Base-by-base conservation (phyloP, 306 rosid genomes). In the Medicago lupulina region DNA sequence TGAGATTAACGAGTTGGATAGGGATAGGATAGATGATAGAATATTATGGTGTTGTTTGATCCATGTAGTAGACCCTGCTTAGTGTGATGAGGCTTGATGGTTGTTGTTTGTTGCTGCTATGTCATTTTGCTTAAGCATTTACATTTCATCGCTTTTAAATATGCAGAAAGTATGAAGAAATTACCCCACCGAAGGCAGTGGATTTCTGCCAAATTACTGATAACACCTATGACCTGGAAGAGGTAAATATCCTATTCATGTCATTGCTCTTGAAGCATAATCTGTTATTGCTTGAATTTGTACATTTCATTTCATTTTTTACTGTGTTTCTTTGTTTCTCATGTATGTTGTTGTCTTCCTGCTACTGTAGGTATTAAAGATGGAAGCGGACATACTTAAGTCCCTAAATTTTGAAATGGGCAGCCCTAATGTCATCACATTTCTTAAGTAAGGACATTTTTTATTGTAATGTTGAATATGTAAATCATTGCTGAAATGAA, bases 111-210 rank as follows among this genome's bases (percentile, higher is more conserved):
- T 31, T 31, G 36, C 4, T 31, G 36, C 36, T 31, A 31, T 31
- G 36, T 31, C 36, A 31, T 31, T 5, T 31, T 31, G 36, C 36
- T 31, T 14, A 47, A 46, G 17, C 53, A 47, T 11, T 9, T 9
- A 16, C 11, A 11, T 57, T 57, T 13, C n/a, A 58, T 41, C 11
- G 0, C 1, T 44, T 36, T 12, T 21, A 19, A 28, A 74, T 82
- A 0, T 61, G 54, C 74, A 95, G 97, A 34, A 95, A 92, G 71
- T 95, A 95, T 73, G 97, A 92, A 82, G 97, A 92, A 89, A 89
- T 89, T 49, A 86, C 40, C 9, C 95, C 97, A 64, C 97, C 96
- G 0, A 84, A 86, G 9, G 93, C 89, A 17, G 86, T 83, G 28
- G 89, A 89, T 4, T 91, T 91, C 70, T 90, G 94, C 34, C 67